Evolutionary conservation across 176 grass and related monocot genomes (phyloP).

Genomic region (Echinochloa phyllopogon): DNA sequence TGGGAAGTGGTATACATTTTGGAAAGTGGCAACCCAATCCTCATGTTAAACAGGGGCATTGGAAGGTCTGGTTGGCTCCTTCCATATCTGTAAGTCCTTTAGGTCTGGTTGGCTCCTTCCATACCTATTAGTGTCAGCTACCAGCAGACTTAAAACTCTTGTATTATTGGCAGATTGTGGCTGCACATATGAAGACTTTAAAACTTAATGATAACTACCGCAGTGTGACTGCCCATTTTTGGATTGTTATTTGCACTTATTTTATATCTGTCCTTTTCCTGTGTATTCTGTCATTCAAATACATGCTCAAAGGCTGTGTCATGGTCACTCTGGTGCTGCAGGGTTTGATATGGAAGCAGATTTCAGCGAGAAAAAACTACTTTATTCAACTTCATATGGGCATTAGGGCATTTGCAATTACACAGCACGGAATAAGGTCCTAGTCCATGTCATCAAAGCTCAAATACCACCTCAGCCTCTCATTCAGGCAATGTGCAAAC

Average conservation of each 20-base stretch:
- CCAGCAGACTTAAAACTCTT: neutral
- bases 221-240: neutral
- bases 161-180: constrained; percentile 8
- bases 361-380: neutral
- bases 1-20: constrained; percentile 1
- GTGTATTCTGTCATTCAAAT: neutral
- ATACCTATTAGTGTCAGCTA: neutral
- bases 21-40: constrained; percentile 17
- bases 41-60: constrained; percentile 8
- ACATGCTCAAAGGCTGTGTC: neutral
- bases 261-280: neutral
- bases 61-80: neutral
- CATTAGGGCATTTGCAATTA: neutral
- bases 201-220: neutral
- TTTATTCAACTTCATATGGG: neutral
- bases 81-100: neutral
- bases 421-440: neutral
- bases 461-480: neutral
- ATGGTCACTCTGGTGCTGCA: neutral
- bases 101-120: neutral
- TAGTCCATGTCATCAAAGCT: constrained; percentile 25
- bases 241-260: neutral
- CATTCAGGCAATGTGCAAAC: neutral
- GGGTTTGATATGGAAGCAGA: neutral
- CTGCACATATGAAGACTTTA: neutral